phyloP scores from a whole-genome alignment of 2,329 filamentous ascomycete species.

The Paraphaeosphaeria sporulosa region DNA sequence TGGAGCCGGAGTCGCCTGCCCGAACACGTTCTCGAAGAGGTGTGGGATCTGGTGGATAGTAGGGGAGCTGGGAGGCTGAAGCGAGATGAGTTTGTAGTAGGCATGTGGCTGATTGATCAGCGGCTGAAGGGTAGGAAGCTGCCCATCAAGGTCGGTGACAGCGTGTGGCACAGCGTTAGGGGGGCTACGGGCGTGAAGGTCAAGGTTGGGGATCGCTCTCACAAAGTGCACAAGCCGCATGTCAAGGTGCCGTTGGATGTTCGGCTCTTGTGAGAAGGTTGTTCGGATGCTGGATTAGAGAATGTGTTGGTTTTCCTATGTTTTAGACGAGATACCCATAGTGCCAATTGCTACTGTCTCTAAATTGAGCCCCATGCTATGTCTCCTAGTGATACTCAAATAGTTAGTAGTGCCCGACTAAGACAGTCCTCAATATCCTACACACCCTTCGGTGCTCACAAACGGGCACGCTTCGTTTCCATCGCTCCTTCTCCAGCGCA shows the following conservation, averaged over 20 bases:
- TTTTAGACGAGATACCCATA: slow-evolving; percentile 18
- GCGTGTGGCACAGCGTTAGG: slow-evolving; percentile 76
- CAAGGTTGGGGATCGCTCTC: slow-evolving; percentile 28
- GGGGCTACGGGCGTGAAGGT: slow-evolving; percentile 51
- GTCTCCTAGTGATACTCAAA: no score
- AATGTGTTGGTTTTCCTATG: neutral
- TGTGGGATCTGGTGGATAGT: slow-evolving; percentile 78
- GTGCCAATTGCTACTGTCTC: slow-evolving; percentile 19
- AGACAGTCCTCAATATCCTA: no score
- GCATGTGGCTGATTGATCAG: slow-evolving; percentile 84
- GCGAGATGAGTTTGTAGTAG: slow-evolving; percentile 80
- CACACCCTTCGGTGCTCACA: no score
- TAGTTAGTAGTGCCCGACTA: no score
- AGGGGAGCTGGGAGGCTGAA: slow-evolving; percentile 63
- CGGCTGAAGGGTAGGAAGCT: slow-evolving; percentile 80
- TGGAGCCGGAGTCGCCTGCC: slow-evolving; percentile 76
- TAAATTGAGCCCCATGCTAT: neutral
- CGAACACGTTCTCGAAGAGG: slow-evolving; percentile 72
- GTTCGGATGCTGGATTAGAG: neutral
- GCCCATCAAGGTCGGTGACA: slow-evolving; percentile 72
- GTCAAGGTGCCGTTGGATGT: slow-evolving; percentile 7
- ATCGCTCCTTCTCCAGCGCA: neutral
- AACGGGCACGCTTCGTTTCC: neutral
- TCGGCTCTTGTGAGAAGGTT: neutral
- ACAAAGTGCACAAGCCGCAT: slow-evolving; percentile 4